These are phyloP conservation scores for Escovopsis sp. DNA, from an alignment of 2,329 filamentous ascomycete species.

Conservation along the genomic window DNA sequence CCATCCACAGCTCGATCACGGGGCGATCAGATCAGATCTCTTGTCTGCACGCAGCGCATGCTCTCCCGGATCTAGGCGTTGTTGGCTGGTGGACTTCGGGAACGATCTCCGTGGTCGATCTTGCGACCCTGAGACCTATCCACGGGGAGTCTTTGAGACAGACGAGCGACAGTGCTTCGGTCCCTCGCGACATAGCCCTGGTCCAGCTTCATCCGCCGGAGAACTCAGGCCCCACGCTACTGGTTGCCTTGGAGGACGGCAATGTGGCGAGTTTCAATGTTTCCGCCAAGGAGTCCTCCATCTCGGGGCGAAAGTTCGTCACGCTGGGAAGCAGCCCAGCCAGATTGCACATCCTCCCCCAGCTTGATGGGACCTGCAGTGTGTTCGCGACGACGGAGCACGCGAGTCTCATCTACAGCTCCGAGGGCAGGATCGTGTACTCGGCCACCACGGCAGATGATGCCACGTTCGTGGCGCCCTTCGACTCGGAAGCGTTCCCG, in stretches of 20 bases:
- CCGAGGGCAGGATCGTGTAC: slow-evolving; percentile 77
- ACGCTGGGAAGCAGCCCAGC: slow-evolving; percentile 78
- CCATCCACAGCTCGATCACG: slow-evolving; percentile 33
- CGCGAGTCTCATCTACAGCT: slow-evolving; percentile 82
- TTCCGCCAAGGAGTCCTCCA: slow-evolving; percentile 40
- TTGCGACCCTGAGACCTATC: slow-evolving; percentile 50
- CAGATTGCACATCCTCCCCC: slow-evolving; percentile 63
- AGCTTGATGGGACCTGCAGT: slow-evolving; percentile 52
- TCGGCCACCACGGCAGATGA: slow-evolving; percentile 87
- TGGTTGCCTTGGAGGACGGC: slow-evolving; percentile 85
- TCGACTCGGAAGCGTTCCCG: slow-evolving; percentile 70
- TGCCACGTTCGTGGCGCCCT: slow-evolving; percentile 65
- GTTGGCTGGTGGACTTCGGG: slow-evolving; percentile 83
- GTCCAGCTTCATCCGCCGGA: slow-evolving; percentile 57
- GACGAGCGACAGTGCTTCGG: slow-evolving; percentile 53
- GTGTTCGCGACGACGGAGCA: slow-evolving; percentile 92
- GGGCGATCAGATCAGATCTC: slow-evolving; percentile 55
- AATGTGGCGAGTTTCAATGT: slow-evolving; percentile 75
- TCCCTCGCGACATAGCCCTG: slow-evolving; percentile 70
- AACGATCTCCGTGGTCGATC: slow-evolving; percentile 56
- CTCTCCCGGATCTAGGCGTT: slow-evolving; percentile 52
- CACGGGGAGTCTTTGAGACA: slow-evolving; percentile 47
- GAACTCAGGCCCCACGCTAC: slow-evolving; percentile 52
- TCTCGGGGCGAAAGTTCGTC: slow-evolving; percentile 66
- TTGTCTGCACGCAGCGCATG: slow-evolving; percentile 61